Evolutionary conservation across 805 yeast genomes (phyloP), one percentile per base, ranked within the genome.

Genomic region (Lipomyces mesembrius): DNA sequence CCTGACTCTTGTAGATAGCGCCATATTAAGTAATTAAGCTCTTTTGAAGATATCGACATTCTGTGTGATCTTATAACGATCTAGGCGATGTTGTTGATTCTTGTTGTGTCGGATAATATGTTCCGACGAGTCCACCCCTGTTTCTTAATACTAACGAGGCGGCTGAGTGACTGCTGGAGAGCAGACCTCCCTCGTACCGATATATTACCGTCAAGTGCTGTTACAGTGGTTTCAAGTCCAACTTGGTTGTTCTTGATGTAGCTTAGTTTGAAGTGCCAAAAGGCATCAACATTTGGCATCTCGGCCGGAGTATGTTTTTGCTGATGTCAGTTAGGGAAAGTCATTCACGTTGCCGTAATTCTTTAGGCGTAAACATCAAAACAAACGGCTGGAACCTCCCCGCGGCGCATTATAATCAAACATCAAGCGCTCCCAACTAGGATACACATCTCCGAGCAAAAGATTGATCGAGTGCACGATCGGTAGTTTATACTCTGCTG

Each of bases 11-110:
- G 97, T 51, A 92, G 82, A 75, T 94, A 95, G 68, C 98, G 80
- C 97, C 97, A 95, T 62, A 94, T 85, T 72, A 95, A 83, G 76
- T 94, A 94, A 80, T 94, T 95, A 63, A 94, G 84, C 78, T 92
- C 96, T 65, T 84, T 87, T 64, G 95, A 88, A 4, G 95, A 85
- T 59, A 94, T 79, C 32, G 67, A 61, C 70, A 61, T 59, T 17
- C 54, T 57, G 39, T 20, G 27, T 4, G 27, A 25, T 4, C 20
- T 17, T 43, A 12, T 12, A 14, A 4, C 17, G 17, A 37, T 37
- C 43, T 12, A 37, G 3, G 17, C 43, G 14, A 37, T 37, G 12
- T 14, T 9, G 17, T 9, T 2, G 29, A 2, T 37, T 14, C 2
- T 37, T 12, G 43, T 9, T 12, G 17, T 37, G 3, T 37, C 17